phyloP scores from a whole-genome alignment of 345 rosid species.

The Gossypium mustelinum region DNA sequence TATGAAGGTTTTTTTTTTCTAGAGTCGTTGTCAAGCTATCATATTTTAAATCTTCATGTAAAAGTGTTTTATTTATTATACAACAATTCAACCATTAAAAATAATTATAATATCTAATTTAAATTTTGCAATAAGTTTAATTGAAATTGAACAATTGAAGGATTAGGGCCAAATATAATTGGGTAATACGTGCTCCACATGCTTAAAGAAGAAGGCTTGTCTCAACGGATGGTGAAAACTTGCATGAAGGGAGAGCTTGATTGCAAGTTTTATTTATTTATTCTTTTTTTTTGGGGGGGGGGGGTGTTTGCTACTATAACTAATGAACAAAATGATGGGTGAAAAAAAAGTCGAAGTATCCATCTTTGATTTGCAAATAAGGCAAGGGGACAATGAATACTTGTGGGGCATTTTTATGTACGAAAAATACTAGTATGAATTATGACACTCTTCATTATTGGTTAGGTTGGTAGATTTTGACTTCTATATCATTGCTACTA shows the following conservation, averaged over 20 bases:
- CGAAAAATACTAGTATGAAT: not conserved
- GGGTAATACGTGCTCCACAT: not conserved
- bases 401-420: not conserved
- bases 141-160: too few relatives aligned
- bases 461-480: constrained; percentile 5
- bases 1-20: too few relatives aligned
- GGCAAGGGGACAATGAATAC: not conserved
- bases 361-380: not conserved
- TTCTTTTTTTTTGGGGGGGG: too few relatives aligned
- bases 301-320: not conserved
- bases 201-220: not conserved
- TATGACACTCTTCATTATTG: not conserved
- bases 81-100: too few relatives aligned
- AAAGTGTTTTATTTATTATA: too few relatives aligned
- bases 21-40: too few relatives aligned
- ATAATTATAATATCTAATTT: too few relatives aligned
- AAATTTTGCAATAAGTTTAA: too few relatives aligned
- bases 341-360: not conserved
- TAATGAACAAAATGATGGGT: not conserved
- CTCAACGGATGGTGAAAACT: not conserved
- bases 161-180: too few relatives aligned
- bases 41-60: too few relatives aligned
- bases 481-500: not conserved
- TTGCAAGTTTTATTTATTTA: not conserved
- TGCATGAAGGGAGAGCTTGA: not conserved